Base-by-base conservation (phyloP, 768 basidiomycete species). In the Lanmaoa rubissima region DNA sequence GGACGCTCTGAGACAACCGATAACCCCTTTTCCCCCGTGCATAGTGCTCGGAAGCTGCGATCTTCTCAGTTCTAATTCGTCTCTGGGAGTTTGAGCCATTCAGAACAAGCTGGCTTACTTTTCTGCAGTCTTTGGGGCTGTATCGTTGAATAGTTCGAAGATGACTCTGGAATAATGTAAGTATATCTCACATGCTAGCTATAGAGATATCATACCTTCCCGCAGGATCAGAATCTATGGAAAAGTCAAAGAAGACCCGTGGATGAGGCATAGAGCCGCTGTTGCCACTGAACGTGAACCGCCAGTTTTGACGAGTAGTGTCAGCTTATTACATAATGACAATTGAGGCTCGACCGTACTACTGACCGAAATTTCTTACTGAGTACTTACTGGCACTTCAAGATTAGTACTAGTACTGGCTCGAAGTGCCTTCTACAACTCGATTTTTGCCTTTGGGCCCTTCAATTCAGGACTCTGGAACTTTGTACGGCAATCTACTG, bases 21-120 rank as follows among this genome's bases (percentile, higher is more conserved):
- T 8, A 87, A 63, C 5, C 93, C 94, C 65, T 83, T 85, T 70
- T 93, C 90, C 10, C 94, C 94, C 1, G 92, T 95, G 69, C 90
- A 92, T 51, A 96, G 75, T 4, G 86, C 83, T 43, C 93, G 83
- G 70, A 95, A 95, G 73, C 92, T 95, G 45, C 12, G 16, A 50
- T 49, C 10, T 48, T 38, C 10, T 66, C 36, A 71, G 58, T 41
- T 60, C 21, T 42, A 2, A 11, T 48, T 5, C 24, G 54, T 38
- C 42, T 41, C 26, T 48, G 34, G 19, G 47, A 41, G 26, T 50
- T 34, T 32, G n/a, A 31, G 34, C 31, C 17, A 49, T 42, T 32
- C 13, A 39, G 40, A 54, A 41, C 16, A 19, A 24, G 21, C 21
- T 24, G 21, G 61, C 79, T 54, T 65, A 93, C 92, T 94, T 94